Base-by-base conservation (phyloP, 768 basidiomycete genomes). In the Amanita molliuscula region DNA sequence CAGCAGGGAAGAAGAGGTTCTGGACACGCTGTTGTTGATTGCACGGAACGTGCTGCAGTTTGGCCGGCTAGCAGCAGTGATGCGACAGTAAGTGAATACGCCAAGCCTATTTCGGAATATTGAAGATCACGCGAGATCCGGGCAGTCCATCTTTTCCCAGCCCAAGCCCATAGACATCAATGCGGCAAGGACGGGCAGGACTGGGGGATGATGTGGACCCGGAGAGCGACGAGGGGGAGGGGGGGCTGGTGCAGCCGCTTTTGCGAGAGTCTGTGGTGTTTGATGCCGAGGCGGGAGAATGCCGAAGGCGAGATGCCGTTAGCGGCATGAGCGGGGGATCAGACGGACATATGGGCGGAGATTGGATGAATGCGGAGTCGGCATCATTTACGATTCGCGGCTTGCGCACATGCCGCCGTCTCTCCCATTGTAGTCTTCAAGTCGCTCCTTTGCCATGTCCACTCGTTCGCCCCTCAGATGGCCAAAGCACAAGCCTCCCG, bases 41-140 rank as follows among this genome's bases (percentile, higher is more conserved):
- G 90, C 88, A 16, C 79, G 95, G 36, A 98, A 97, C 62, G 79
- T 92, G 50, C 77, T 99, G 49, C 91, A 94, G 57, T 97, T 97
- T 61, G 83, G 87, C 25, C 80, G 94, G 21, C 73, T 99, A 15
- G 95, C 93, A 15, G 77, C 89, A 18, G 91, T 98, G 44, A 86
- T 97, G 79, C 77, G 94, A 67, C 89, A 93, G 92, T 95, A 62
- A 56, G 89, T 70, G 51, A 60, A 20, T 10, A 44, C 16, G 26
- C n/a, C 52, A 15, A 44, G 15, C 47, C 4, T 40, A 35, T 44
- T 40, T 50, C 57, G 50, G 57, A 51, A 23, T 52, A 38, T 48
- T 52, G 20, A 55, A 35, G 41, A n/a, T 44, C 53, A 36, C 25
- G 48, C 33, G 46, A 91, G 88, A 66, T 91, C 88, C 37, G 88